phyloP scores from a whole-genome alignment of 2,329 filamentous ascomycete species.

The Venturiaceae sp. region DNA sequence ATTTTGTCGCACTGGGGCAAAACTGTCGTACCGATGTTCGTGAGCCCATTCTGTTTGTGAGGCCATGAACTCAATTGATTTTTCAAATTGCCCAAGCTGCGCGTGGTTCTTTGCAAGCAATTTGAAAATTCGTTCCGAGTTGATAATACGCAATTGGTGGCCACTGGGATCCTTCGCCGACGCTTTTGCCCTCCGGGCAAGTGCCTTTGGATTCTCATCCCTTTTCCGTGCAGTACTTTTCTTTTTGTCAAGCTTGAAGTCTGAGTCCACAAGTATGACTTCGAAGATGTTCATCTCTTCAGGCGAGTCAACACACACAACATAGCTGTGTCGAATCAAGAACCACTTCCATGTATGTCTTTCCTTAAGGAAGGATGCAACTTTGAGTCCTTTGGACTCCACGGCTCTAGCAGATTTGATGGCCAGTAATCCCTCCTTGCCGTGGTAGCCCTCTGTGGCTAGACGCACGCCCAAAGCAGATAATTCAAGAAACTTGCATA shows the following conservation, averaged over 20 bases:
- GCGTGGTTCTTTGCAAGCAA: conserved; percentile 85
- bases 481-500: conserved; percentile 92
- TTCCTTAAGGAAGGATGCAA: conserved; percentile 46
- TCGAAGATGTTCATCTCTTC: conserved; percentile 99
- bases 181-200: conserved; percentile 56
- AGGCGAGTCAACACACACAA: conserved; percentile 95
- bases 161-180: conserved; percentile 56
- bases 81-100: conserved; percentile 83
- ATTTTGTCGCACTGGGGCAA: conserved; percentile 76
- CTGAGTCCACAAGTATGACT: conserved; percentile 89
- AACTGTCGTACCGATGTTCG: conserved; percentile 82
- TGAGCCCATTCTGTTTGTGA: conserved; percentile 73
- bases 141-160: conserved; percentile 79
- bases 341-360: conserved; percentile 95
- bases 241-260: conserved; percentile 75
- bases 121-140: conserved; percentile 86
- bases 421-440: conserved; percentile 89
- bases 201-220: conserved; percentile 48
- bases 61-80: conserved; percentile 82
- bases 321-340: conserved; percentile 91
- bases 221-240: conserved; percentile 23
- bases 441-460: conserved; percentile 93
- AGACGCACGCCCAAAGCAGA: conserved; percentile 89
- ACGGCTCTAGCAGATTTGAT: conserved; percentile 87
- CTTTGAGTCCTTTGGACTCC: conserved; percentile 56